Evolutionary conservation across 228 moss, liverwort and hornwort species (phyloP), one percentile per base, ranked within the genome.

Genomic region (Sphagnum fallax): DNA sequence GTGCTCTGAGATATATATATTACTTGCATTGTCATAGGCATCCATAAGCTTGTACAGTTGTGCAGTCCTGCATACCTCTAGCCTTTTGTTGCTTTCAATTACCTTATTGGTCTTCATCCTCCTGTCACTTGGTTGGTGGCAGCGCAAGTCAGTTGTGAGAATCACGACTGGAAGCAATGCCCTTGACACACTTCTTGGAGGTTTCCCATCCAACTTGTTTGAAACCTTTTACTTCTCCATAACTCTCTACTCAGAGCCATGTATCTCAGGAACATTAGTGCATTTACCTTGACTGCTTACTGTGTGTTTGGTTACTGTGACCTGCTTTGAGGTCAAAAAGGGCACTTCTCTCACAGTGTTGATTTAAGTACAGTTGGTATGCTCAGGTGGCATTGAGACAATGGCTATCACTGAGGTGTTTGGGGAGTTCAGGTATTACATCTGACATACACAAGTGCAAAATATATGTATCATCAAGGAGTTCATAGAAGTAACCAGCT

Each of bases 161-260:
- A 95, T 92, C 69, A 95, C 92, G n/a, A 95, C 95, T 18, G 95
- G 95, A 70, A 87, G 95, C 69, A 88, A 84, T 65, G 92, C 90
- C 62, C 90, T 95, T 15, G 92, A 95, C 75, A 72, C 73, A 67
- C 90, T 95, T 59, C 88, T 95, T 67, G 90, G 95, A 72, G 95
- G 95, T 79, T 73, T 62, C 71, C 60, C 52, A 32, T 32, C 32
- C 32, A 32, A 32, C 32, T 32, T 32, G 10, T 10, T 6, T 47
- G 59, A 5, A n/a, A 9, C 59, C 12, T 11, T 60, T 60, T 1
- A 60, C 15, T 11, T 60, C 12, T 15, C 15, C 11, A 11, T 15
- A 11, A 15, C 15, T 11, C 12, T 60, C 59, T 11, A 60, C 59
- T 11, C 15, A 60, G 11, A 11, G 59, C 59, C 32, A 32, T 60